Conservation (phyloP, 2,329 filamentous ascomycete genomes). For the Aspergillus sojae region DNA sequence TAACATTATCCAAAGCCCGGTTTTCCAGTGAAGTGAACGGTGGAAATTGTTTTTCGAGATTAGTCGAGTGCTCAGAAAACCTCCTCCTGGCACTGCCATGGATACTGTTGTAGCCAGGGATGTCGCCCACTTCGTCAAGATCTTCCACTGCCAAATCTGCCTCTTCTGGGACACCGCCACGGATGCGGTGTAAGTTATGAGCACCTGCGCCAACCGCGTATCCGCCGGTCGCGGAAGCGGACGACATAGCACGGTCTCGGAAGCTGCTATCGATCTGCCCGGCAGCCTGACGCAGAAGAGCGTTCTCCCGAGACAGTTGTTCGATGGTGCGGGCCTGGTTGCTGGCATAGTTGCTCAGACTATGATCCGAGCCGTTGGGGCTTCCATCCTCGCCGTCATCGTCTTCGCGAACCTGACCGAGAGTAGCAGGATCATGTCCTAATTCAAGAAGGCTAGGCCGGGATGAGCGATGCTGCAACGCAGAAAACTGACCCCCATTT, state of each 20-base stretch:
- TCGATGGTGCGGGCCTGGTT: conserved; percentile 50
- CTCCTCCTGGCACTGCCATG: conserved; percentile 42
- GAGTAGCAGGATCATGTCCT: conserved; percentile 48
- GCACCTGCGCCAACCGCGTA: conserved; percentile 34
- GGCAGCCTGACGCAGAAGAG: conserved; percentile 49
- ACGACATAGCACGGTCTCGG: conserved; percentile 46
- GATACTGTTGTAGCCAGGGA: conserved; percentile 43
- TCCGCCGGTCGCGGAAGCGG: conserved; percentile 39
- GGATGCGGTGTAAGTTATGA: conserved; percentile 43
- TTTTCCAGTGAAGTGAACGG: conserved; percentile 44
- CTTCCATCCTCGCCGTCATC: conserved; percentile 51
- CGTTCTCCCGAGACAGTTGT: conserved; percentile 51
- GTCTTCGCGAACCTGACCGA: conserved; percentile 52
- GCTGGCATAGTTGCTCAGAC: conserved; percentile 38
- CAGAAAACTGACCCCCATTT: conserved; percentile 59
- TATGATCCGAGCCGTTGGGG: conserved; percentile 41
- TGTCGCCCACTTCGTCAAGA: conserved; percentile 44
- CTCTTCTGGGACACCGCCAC: conserved; percentile 47
- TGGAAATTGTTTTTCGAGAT: conserved; percentile 45
- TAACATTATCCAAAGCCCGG: conserved; percentile 47
- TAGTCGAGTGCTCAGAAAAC: conserved; percentile 48
- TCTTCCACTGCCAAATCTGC: conserved; percentile 49
- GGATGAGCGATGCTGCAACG: conserved; percentile 78
- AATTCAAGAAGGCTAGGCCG: conserved; percentile 53
- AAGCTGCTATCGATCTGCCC: conserved; percentile 41